Percentiles rank a stretch among this genome's conserved stretches.
These are phyloP conservation scores for Westerdykella aurantiaca DNA, from an alignment of 2,329 filamentous ascomycete species.

Conservation along the genomic window DNA sequence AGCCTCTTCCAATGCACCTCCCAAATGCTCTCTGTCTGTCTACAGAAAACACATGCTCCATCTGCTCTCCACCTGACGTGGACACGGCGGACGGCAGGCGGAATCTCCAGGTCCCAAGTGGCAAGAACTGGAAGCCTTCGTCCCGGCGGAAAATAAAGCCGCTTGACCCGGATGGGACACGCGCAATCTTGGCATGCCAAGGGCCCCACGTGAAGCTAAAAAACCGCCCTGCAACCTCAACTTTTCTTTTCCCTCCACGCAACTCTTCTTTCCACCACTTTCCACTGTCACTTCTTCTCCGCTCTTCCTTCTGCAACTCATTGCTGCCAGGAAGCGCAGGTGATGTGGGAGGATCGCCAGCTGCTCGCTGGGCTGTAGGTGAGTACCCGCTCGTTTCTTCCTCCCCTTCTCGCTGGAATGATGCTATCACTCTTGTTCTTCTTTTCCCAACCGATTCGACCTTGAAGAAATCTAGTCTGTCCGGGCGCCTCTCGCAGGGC, in stretches of 20 bases:
- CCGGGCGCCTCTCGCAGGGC: slow-evolving; percentile 57
- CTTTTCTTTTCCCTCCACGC: slow-evolving; percentile 4
- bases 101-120: too few species aligned
- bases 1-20: too few species aligned
- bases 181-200: neutral
- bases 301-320: too few species aligned
- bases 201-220: neutral
- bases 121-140: too few species aligned
- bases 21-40: too few species aligned
- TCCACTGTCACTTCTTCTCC: neutral
- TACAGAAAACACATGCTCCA: too few species aligned
- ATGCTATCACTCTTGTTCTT: slow-evolving; percentile 73
- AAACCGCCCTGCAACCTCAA: neutral
- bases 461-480: slow-evolving; percentile 71
- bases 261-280: slow-evolving; percentile 2
- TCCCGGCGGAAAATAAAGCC: too few species aligned
- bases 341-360: too few species aligned
- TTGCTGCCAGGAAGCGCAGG: too few species aligned
- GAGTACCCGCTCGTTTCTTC: slow-evolving; percentile 9
- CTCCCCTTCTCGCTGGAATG: slow-evolving; percentile 43
- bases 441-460: slow-evolving; percentile 86
- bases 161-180: too few species aligned
- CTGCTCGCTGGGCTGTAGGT: slow-evolving; percentile 8
- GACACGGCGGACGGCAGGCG: too few species aligned
- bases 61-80: too few species aligned